Evolutionary conservation across 2,329 filamentous ascomycete genomes (phyloP).

Genomic region (Hirsutella minnesotensis): DNA sequence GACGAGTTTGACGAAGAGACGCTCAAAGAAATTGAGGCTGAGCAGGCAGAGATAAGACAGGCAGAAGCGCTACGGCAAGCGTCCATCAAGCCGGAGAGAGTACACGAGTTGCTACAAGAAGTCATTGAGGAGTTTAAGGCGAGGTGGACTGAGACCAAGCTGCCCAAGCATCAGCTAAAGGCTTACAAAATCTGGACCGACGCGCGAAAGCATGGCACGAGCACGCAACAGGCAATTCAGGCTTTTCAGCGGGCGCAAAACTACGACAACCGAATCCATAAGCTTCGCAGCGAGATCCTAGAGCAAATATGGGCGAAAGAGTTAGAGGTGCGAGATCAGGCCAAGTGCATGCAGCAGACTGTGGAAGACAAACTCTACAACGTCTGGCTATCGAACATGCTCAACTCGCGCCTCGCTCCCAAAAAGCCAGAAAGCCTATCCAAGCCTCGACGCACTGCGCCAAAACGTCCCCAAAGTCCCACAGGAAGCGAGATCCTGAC

Average conservation of each 20-base stretch:
- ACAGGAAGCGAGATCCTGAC: constrained; percentile 37
- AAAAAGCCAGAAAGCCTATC: constrained; percentile 19
- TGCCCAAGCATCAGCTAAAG: constrained; percentile 40
- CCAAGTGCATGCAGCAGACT: constrained; percentile 49
- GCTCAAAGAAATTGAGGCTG: constrained; percentile 46
- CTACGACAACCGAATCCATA: constrained; percentile 41
- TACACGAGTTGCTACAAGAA: constrained; percentile 40
- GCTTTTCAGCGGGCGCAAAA: constrained; percentile 29
- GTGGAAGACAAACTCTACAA: constrained; percentile 48
- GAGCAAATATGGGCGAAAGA: constrained; percentile 38
- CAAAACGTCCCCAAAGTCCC: constrained; percentile 1
- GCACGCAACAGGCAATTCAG: constrained; percentile 25
- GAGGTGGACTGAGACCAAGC: constrained; percentile 47
- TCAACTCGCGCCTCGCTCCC: constrained; percentile 28
- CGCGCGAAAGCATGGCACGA: constrained; percentile 31
- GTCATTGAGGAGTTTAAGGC: constrained; percentile 36
- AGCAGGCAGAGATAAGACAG: constrained; percentile 15
- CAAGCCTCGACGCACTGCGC: constrained; percentile 5
- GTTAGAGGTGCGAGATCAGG: constrained; percentile 41
- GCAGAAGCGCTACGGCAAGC: constrained; percentile 3
- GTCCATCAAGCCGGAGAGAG: constrained; percentile 25
- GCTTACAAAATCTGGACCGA: constrained; percentile 51
- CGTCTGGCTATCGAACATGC: constrained; percentile 35
- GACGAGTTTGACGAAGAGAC: constrained; percentile 39
- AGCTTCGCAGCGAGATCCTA: constrained; percentile 40